phyloP scores from a whole-genome alignment of 192 early-diverging fungal species.

The Gigaspora rosea region DNA sequence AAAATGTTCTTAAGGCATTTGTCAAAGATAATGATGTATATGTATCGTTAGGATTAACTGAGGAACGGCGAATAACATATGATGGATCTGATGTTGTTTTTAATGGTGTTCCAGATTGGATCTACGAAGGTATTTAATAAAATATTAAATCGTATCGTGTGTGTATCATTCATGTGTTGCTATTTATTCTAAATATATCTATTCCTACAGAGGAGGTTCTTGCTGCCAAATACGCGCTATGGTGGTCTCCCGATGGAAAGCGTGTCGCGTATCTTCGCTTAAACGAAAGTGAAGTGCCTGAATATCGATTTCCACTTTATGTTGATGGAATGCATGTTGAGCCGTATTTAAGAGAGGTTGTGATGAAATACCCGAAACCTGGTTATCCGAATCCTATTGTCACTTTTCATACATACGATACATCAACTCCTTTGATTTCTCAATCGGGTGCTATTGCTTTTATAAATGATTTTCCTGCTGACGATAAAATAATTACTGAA shows the following conservation, averaged over 20 bases:
- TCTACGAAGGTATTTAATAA: slow-evolving; percentile 69
- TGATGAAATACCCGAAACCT: slow-evolving; percentile 89
- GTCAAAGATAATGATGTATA: slow-evolving; percentile 88
- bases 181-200: not conserved
- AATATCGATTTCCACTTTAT: slow-evolving; percentile 75
- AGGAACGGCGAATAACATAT: slow-evolving; percentile 76
- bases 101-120: slow-evolving; percentile 98
- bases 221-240: slow-evolving; percentile 62
- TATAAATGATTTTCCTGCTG: slow-evolving; percentile 52
- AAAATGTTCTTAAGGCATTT: slow-evolving; percentile 55
- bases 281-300: slow-evolving; percentile 81
- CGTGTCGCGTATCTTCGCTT: slow-evolving; percentile 83
- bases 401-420: slow-evolving; percentile 68
- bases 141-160: not conserved
- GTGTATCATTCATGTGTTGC: no score
- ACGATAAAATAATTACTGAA: slow-evolving; percentile 81
- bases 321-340: slow-evolving; percentile 53
- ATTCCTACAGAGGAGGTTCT: slow-evolving; percentile 77
- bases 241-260: slow-evolving; percentile 86
- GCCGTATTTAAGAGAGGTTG: slow-evolving; percentile 70
- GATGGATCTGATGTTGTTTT: slow-evolving; percentile 82
- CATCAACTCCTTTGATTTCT: slow-evolving; percentile 30
- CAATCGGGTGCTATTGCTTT: slow-evolving; percentile 35
- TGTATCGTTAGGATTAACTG: slow-evolving; percentile 65
- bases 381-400: slow-evolving; percentile 86